These are phyloP conservation scores for Arthrinium puccinioides DNA, from an alignment of 2,329 filamentous ascomycete species.

Conservation along the genomic window DNA sequence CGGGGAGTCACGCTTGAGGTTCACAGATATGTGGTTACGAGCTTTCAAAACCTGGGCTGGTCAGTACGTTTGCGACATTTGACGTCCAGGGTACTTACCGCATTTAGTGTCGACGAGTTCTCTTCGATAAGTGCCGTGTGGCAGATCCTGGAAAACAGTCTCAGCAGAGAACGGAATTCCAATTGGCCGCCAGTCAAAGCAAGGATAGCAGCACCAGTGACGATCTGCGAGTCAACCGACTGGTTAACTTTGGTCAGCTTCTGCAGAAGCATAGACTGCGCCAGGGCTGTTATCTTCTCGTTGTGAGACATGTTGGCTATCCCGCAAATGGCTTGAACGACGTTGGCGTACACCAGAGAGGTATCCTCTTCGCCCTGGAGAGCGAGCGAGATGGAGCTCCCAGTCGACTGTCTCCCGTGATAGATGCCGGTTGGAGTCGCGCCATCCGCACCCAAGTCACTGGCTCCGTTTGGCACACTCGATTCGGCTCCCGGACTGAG, in stretches of 20 bases:
- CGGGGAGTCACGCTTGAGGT: slow-evolving; percentile 60
- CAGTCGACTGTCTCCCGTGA: slow-evolving; percentile 50
- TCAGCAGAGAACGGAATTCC: slow-evolving; percentile 81
- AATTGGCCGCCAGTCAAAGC: slow-evolving; percentile 69
- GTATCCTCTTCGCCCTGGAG: slow-evolving; percentile 72
- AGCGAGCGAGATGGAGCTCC: slow-evolving; percentile 73
- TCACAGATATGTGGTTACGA: slow-evolving; percentile 68
- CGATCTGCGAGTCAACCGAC: slow-evolving; percentile 75
- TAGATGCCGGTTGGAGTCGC: slow-evolving; percentile 38
- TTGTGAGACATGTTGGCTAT: slow-evolving; percentile 78
- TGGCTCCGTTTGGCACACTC: slow-evolving; percentile 43
- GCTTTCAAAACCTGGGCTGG: slow-evolving; percentile 59
- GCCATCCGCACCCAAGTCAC: slow-evolving; percentile 30
- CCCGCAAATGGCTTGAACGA: slow-evolving; percentile 93
- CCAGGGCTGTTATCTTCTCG: slow-evolving; percentile 86
- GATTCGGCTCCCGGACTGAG: slow-evolving; percentile 65
- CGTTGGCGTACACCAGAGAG: slow-evolving; percentile 69
- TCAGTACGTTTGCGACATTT: slow-evolving; percentile 7
- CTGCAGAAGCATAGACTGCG: slow-evolving; percentile 93
- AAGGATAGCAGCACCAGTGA: slow-evolving; percentile 72
- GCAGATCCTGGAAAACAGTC: slow-evolving; percentile 70
- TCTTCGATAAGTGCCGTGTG: slow-evolving; percentile 66
- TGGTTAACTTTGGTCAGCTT: slow-evolving; percentile 82
- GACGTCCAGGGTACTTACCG: slow-evolving; percentile 52
- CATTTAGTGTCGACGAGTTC: slow-evolving; percentile 59